These are phyloP conservation scores for Plantago ovata DNA, from an alignment of 257 asterid genomes.

Conservation along the genomic window DNA sequence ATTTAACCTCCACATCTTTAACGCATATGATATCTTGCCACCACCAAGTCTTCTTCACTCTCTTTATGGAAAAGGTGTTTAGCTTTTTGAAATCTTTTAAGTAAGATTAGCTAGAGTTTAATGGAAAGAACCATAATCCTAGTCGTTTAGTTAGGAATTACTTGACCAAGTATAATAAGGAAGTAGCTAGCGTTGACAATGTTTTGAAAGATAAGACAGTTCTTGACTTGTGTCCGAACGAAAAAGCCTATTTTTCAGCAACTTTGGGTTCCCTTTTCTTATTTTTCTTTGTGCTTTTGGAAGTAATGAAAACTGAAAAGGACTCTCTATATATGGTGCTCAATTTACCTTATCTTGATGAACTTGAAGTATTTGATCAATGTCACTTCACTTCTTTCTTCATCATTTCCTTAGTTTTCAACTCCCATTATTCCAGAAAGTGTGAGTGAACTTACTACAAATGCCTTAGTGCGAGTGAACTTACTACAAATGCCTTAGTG, in stretches of 20 bases:
- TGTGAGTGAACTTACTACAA: not conserved
- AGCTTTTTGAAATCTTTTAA: too few species aligned
- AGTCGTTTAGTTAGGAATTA: too few species aligned
- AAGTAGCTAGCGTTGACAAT: conserved; percentile 7
- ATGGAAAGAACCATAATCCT: too few species aligned
- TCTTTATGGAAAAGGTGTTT: too few species aligned
- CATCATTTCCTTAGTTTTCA: conserved; percentile 14
- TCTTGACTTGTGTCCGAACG: conserved; percentile 2
- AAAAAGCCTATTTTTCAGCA: conserved; percentile 13
- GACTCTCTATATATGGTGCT: conserved; percentile 20
- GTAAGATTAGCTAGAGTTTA: too few species aligned
- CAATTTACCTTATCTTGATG: conserved; percentile 12
- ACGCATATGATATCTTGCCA: too few species aligned
- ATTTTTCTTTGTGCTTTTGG: not conserved
- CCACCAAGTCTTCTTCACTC: too few species aligned
- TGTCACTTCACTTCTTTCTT: not conserved
- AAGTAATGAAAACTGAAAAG: conserved; percentile 15
- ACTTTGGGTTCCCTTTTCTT: conserved; percentile 1
- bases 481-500: not conserved
- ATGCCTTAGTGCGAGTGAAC: not conserved
- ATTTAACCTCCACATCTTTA: too few species aligned
- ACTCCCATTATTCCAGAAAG: conserved; percentile 8
- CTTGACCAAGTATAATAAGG: not conserved
- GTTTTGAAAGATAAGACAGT: conserved; percentile 6
- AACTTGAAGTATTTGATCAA: not conserved